Conservation (phyloP, 163 green algal species). For the Coccomyxa subellipsoidea region DNA sequence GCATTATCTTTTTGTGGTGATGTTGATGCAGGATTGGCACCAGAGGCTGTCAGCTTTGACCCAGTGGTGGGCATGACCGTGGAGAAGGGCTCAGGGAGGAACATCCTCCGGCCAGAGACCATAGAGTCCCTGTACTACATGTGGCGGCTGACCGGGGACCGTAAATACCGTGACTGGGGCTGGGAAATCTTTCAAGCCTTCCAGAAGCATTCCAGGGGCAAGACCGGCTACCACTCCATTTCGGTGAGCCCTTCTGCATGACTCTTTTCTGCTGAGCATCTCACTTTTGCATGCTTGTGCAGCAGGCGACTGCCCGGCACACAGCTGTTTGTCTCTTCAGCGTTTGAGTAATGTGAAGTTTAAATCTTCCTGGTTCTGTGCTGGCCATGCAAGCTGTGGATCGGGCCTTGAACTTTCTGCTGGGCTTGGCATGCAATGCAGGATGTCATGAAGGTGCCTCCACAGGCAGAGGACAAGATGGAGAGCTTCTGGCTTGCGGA, state of each 20-base stretch:
- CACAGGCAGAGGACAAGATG: slow-evolving; percentile 29
- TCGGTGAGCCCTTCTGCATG: slow-evolving; percentile 6
- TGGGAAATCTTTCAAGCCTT: slow-evolving; percentile 53
- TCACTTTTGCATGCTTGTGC: not conserved
- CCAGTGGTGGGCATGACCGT: not conserved
- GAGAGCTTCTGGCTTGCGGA: slow-evolving; percentile 67
- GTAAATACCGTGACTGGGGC: slow-evolving; percentile 76
- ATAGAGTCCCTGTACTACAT: slow-evolving; percentile 80
- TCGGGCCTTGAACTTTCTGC: not conserved
- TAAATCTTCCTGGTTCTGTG: not conserved
- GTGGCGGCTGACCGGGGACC: slow-evolving; percentile 70
- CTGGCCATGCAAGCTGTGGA: not conserved
- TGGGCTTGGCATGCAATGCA: not conserved
- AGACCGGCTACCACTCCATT: slow-evolving; percentile 19
- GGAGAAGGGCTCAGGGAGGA: slow-evolving; percentile 20
- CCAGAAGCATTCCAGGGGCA: slow-evolving; percentile 13
- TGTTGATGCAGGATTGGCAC: slow-evolving; percentile 4
- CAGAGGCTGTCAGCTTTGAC: not conserved
- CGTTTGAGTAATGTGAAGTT: not conserved
- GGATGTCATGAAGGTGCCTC: slow-evolving; percentile 27
- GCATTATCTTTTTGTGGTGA: too few relatives aligned
- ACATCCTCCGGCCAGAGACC: slow-evolving; percentile 78
- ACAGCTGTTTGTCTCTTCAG: not conserved
- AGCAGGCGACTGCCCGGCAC: not conserved
- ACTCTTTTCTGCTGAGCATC: not conserved